Evolutionary conservation across 805 yeast genomes (phyloP), one percentile per base, ranked within the genome.

Genomic region (Scheffersomyces ergatensis): DNA sequence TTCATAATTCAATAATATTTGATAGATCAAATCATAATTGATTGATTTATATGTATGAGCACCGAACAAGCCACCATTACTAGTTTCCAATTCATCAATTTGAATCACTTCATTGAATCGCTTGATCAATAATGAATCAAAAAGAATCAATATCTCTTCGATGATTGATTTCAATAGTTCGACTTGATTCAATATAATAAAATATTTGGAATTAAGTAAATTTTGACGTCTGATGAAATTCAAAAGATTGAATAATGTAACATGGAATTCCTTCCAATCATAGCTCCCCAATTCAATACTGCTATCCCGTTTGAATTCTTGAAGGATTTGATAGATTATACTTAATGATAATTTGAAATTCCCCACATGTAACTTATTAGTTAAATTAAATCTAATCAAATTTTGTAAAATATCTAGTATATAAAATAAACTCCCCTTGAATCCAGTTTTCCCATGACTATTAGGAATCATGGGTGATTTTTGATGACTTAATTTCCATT

Each of bases 401-500:
- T 60, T 51, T 34, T 57, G 62, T 5, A 63, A 34, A 19, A 49
- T 44, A 43, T 67, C 72, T 27, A 67, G 37, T 12, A 65, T 53
- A 40, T 64, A 70, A 20, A 69, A 57, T 27, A 63, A 46, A 9
- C 62, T 43, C 2, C 66, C 55, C 33, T 65, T 67, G 34, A 42
- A 42, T 2, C 60, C 62, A 18, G 48, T 50, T 6, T 56, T 47
- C 2, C 50, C 55, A 1, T 42, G 15, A 41, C 52, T 53, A 19
- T 46, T 45, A 27, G 70, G 70, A 3, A 70, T 47, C 9, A 62
- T 38, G 1, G 75, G 74, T 12, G 47, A 39, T 37, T 53, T 56
- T 39, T 70, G 75, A 42, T 67, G 76, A 26, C 71, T 65, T 32
- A 70, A 48, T 46, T 70, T 70, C 71, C 72, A 70, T 39, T 60